Base-by-base conservation (phyloP, 768 basidiomycete genomes). In the Collybiopsis confluens region DNA sequence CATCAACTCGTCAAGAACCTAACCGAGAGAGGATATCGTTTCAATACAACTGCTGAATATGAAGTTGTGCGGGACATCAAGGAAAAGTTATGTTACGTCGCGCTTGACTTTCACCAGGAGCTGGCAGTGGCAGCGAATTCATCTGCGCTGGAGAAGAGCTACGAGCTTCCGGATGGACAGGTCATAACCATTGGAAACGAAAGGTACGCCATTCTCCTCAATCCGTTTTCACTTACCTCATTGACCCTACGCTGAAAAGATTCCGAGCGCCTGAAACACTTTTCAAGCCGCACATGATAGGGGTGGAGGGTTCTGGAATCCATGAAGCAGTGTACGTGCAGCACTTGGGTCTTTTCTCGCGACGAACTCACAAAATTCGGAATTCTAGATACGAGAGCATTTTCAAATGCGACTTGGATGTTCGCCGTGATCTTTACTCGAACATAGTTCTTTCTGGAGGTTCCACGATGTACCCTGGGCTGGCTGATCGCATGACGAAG, bases 61-160 rank as follows among this genome's bases (percentile, higher is more conserved):
- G 85, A 85, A 74, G 84, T 88, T 49, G 86, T 88, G 56, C 73
- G 86, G 49, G 87, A 89, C 67, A 86, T 88, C 73, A 88, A 89
- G 74, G 83, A 86, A 77, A 83, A 82, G 61, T 76, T 87, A 43
- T 86, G 86, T 65, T 88, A 89, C 65, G 86, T 87, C 57, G 86
- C 86, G 30, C 76, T 86, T 56, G 85, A 88, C 69, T 88, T 86
- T 61, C 86, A 88, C 62, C 84, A 88, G 65, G 87, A 88, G 69
- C 68, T 88, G 61, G 81, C 86, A 68, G 83, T 82, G n/a, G 85
- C 86, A 27, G 82, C 84, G 48, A 79, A 83, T 61, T 83, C 80
- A 28, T 85, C 83, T 26, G 77, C 82, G 28, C 71, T 87, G 43
- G 87, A 87, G 69, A 88, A 86, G 76, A 81, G 75, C 54, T 88